Evolutionary conservation across 805 yeast species (phyloP).

Genomic region (Candida odintsovae): DNA sequence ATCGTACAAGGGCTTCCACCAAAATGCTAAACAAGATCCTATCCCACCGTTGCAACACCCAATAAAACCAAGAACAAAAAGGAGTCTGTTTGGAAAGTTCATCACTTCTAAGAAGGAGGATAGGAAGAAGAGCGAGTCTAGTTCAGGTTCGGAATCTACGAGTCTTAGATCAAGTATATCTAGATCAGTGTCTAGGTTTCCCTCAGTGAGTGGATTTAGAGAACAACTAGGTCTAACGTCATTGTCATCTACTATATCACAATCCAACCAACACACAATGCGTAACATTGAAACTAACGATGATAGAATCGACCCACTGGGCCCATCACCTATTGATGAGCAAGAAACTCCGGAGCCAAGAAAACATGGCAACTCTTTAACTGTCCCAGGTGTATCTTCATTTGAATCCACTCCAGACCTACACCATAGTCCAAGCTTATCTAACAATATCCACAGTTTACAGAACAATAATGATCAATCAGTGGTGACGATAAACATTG

Average conservation of each 20-base stretch:
- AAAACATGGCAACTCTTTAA: background rate
- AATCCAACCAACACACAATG: background rate
- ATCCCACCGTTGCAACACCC: slow-evolving; percentile 46
- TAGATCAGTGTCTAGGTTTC: slow-evolving; percentile 11
- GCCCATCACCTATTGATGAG: background rate
- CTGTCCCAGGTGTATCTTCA: background rate
- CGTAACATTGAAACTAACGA: background rate
- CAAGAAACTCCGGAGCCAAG: background rate
- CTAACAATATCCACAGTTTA: slow-evolving; percentile 4
- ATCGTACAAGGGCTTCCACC: slow-evolving; percentile 27
- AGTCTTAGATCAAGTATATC: slow-evolving; percentile 4
- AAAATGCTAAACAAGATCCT: slow-evolving; percentile 21
- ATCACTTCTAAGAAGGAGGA: slow-evolving; percentile 23
- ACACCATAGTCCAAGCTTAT: slow-evolving; percentile 4
- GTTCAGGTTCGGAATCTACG: background rate
- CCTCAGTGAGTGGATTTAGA: slow-evolving; percentile 7
- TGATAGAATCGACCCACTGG: background rate
- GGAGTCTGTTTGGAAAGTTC: slow-evolving; percentile 23
- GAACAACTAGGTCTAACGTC: slow-evolving; percentile 6
- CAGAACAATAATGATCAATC: slow-evolving; percentile 22
- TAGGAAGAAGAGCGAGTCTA: slow-evolving; percentile 4
- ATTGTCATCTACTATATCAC: background rate
- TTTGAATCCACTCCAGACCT: background rate
- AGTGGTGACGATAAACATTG: slow-evolving; percentile 31
- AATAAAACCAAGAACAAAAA: slow-evolving; percentile 34